A percentile compares a stretch with the other conserved stretches of the same genome.
Conservation (phyloP, 495 filamentous ascomycete genomes). For the Lophium mytilinum region DNA sequence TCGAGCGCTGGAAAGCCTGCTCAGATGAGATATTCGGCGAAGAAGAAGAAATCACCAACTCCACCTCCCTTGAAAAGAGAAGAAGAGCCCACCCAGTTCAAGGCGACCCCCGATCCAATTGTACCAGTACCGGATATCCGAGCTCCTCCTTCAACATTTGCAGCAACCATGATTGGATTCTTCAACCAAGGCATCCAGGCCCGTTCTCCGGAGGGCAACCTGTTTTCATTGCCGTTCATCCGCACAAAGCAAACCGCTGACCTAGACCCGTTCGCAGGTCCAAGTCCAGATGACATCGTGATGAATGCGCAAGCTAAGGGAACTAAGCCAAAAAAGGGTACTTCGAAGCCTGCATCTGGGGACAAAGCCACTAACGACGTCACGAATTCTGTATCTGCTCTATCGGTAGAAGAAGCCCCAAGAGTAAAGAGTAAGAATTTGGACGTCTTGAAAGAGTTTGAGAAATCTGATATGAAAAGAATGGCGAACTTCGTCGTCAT, state of each 20-base stretch:
- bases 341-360: constrained; percentile 39
- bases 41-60: constrained; percentile 12
- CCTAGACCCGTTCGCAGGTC: constrained; percentile 66
- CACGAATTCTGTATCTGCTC: constrained; percentile 37
- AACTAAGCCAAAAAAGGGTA: constrained; percentile 37
- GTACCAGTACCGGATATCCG: constrained; percentile 24
- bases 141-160: constrained; percentile 49
- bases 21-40: constrained; percentile 12
- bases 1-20: not conserved
- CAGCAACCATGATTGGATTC: constrained; percentile 53
- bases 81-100: constrained; percentile 4
- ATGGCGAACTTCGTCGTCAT: constrained; percentile 93
- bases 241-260: constrained; percentile 42
- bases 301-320: constrained; percentile 82
- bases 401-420: constrained; percentile 61
- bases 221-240: constrained; percentile 47
- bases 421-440: constrained; percentile 78
- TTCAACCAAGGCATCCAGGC: constrained; percentile 8
- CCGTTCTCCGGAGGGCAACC: constrained; percentile 26
- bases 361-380: constrained; percentile 38
- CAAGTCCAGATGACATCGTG: constrained; percentile 91
- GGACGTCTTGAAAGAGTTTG: constrained; percentile 74
- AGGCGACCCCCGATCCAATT: not conserved
- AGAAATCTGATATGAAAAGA: constrained; percentile 66
- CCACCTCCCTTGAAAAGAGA: constrained; percentile 22